These are phyloP conservation scores for Hygrocybe coccinea DNA, from an alignment of 768 basidiomycete species.

Conservation along the genomic window DNA sequence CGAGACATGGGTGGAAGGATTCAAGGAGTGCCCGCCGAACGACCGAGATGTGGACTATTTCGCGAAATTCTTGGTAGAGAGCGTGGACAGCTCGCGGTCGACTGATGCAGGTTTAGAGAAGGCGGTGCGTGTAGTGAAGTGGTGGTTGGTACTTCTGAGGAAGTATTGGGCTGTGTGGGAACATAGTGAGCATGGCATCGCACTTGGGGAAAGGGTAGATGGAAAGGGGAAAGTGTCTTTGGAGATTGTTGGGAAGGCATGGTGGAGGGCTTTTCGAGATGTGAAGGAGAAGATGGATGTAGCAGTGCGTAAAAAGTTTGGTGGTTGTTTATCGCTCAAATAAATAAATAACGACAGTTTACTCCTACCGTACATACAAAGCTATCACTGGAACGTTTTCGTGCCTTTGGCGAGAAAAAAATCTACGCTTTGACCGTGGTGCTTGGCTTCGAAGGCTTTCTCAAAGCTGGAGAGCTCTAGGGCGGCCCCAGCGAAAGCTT, in stretches of 20 bases:
- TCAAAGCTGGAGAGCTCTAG: constrained; percentile 43
- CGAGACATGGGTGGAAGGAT: constrained; percentile 69
- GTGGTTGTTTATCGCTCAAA: constrained; percentile 60
- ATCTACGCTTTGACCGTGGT: constrained; percentile 30
- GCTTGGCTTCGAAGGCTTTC: constrained; percentile 27
- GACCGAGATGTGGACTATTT: constrained; percentile 73
- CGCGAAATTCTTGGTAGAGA: constrained; percentile 63
- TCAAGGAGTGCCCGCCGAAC: constrained; percentile 59
- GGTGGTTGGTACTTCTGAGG: constrained; percentile 74
- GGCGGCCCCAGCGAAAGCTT: constrained; percentile 50
- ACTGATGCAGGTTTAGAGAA: constrained; percentile 62
- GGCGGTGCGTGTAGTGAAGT: constrained; percentile 67
- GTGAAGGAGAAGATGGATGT: constrained; percentile 65
- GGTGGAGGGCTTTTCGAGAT: constrained; percentile 77
- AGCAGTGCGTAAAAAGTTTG: constrained; percentile 64
- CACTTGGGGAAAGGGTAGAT: constrained; percentile 21
- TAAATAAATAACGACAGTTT: constrained; percentile 27
- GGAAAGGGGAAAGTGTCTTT: constrained; percentile 3
- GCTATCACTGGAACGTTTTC: constrained; percentile 25
- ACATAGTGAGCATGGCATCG: constrained; percentile 32
- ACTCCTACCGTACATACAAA: not conserved
- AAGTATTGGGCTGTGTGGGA: constrained; percentile 60
- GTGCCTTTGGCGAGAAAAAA: constrained; percentile 57
- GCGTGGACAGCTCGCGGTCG: constrained; percentile 51
- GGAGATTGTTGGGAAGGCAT: constrained; percentile 55